These are phyloP conservation scores for Chimonanthus salicifolius DNA, from an alignment of 164 flowering plant genomes.

Conservation along the genomic window DNA sequence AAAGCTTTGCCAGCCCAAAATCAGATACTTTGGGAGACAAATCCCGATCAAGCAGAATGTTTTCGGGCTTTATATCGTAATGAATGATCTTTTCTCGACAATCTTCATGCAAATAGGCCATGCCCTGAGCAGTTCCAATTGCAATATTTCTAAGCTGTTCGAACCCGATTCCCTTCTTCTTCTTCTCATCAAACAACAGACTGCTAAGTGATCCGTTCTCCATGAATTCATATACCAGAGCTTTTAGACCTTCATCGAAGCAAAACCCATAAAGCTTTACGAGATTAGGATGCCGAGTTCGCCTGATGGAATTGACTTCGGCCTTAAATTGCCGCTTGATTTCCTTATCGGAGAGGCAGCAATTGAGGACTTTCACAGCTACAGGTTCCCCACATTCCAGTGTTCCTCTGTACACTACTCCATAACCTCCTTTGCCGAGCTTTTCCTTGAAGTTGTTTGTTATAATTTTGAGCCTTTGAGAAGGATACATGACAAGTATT, in stretches of 20 bases:
- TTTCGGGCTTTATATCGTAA: slow-evolving; percentile 9
- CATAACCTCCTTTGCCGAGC: slow-evolving; percentile 2
- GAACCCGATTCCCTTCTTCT: not conserved
- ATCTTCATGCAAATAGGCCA: slow-evolving; percentile 6
- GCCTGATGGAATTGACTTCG: slow-evolving; percentile 5
- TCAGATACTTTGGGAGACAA: slow-evolving; percentile 8
- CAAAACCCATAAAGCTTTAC: slow-evolving; percentile 8
- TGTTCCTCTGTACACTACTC: slow-evolving; percentile 3
- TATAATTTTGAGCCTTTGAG: not conserved
- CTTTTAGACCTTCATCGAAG: not conserved
- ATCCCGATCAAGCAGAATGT: slow-evolving; percentile 2
- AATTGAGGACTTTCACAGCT: slow-evolving; percentile 6
- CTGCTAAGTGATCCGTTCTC: slow-evolving; percentile 5
- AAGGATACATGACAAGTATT: slow-evolving; percentile 6
- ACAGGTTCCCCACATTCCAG: not conserved
- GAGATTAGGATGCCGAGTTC: slow-evolving; percentile 7
- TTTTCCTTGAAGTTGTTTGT: slow-evolving; percentile 7
- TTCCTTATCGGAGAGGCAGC: not conserved
- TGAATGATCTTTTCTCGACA: not conserved
- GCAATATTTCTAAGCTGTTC: slow-evolving; percentile 7
- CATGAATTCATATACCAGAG: slow-evolving; percentile 9
- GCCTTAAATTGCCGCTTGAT: slow-evolving; percentile 3
- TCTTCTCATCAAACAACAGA: not conserved
- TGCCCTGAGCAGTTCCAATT: slow-evolving; percentile 7
- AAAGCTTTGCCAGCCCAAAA: slow-evolving; percentile 7